Evolutionary conservation across 1,284 basidiomycete genomes (phyloP).

Genomic region (Peniophora sp.): DNA sequence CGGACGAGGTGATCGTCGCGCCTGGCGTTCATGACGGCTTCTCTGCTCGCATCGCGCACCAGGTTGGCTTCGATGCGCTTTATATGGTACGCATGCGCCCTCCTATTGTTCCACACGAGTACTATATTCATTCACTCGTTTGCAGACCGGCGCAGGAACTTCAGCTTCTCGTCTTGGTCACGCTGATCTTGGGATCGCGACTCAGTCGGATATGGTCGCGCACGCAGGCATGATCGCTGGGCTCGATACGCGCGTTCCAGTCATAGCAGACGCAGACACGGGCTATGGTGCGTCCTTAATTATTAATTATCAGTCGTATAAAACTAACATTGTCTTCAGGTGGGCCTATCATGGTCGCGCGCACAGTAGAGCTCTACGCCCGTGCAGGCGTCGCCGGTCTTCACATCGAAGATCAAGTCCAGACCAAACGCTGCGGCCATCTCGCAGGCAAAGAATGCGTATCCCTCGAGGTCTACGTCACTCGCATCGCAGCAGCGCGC

Average conservation of each 20-base stretch:
- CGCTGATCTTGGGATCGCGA: constrained; percentile 19
- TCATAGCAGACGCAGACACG: constrained; percentile 20
- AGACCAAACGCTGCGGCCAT: constrained; percentile 17
- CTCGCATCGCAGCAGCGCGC: constrained; percentile 18
- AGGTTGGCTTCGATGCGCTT: constrained; percentile 17
- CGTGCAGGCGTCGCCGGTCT: constrained; percentile 18
- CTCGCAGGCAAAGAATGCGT: constrained; percentile 18
- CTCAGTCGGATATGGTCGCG: constrained; percentile 16
- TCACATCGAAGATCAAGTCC: constrained; percentile 19
- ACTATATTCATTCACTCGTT: not conserved
- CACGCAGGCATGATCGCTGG: constrained; percentile 16
- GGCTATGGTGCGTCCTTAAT: constrained; percentile 11
- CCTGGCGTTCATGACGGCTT: constrained; percentile 20
- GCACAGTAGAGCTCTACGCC: constrained; percentile 18
- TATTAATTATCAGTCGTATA: no score
- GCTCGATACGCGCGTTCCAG: constrained; percentile 14
- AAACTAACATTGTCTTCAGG: no score
- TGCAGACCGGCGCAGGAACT: constrained; percentile 14
- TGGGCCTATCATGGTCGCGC: constrained; percentile 18
- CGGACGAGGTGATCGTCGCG: constrained; percentile 16
- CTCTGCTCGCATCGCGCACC: constrained; percentile 17
- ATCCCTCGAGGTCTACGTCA: constrained; percentile 18
- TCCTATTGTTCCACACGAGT: not conserved
- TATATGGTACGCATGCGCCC: constrained; percentile 14
- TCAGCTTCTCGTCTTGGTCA: constrained; percentile 19